A percentile compares a stretch with the other conserved stretches of the same genome.
Conservation (phyloP, 495 filamentous ascomycete species). For the Gamarada debralockiae region DNA sequence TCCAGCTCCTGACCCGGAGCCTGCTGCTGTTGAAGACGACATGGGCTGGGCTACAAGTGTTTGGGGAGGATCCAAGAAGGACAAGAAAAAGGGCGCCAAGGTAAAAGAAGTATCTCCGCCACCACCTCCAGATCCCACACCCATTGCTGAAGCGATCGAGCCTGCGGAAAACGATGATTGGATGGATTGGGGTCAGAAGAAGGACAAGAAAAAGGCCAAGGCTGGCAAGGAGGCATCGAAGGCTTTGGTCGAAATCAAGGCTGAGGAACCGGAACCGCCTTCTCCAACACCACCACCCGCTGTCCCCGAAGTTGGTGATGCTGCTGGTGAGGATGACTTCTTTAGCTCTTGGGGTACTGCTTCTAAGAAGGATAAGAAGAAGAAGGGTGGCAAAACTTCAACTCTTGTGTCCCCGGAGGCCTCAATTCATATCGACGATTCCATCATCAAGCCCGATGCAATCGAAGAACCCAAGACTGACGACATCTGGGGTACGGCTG, state of each 20-base stretch:
- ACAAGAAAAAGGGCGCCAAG: constrained; percentile 21
- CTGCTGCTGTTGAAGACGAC: constrained; percentile 5
- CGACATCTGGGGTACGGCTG: constrained; percentile 34
- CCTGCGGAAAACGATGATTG: constrained; percentile 23
- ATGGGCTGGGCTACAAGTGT: constrained; percentile 2
- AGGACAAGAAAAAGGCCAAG: constrained; percentile 17
- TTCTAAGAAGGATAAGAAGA: constrained; percentile 32
- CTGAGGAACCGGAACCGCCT: constrained; percentile 23
- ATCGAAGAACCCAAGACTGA: constrained; percentile 42
- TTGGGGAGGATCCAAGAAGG: constrained; percentile 9
- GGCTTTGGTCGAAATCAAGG: constrained; percentile 24
- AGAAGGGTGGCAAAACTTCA: constrained; percentile 31
- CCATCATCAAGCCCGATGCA: constrained; percentile 35
- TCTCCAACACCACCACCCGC: constrained; percentile 31
- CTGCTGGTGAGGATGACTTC: constrained; percentile 26
- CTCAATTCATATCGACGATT: constrained; percentile 24
- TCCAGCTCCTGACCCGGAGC: constrained; percentile 32
- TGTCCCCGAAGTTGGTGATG: constrained; percentile 29
- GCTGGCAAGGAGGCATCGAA: constrained; percentile 12
- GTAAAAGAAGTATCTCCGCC: constrained; percentile 1
- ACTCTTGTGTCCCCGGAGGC: constrained; percentile 3
- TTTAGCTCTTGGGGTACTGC: constrained; percentile 33
- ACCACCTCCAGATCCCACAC: not conserved
- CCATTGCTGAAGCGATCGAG: constrained; percentile 15
- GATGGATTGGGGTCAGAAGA: constrained; percentile 17